A percentile compares a stretch with the other conserved stretches of the same genome.
These are phyloP conservation scores for Chlamydomonas reinhardtii DNA, from an alignment of 163 green algal genomes.

Conservation along the genomic window DNA sequence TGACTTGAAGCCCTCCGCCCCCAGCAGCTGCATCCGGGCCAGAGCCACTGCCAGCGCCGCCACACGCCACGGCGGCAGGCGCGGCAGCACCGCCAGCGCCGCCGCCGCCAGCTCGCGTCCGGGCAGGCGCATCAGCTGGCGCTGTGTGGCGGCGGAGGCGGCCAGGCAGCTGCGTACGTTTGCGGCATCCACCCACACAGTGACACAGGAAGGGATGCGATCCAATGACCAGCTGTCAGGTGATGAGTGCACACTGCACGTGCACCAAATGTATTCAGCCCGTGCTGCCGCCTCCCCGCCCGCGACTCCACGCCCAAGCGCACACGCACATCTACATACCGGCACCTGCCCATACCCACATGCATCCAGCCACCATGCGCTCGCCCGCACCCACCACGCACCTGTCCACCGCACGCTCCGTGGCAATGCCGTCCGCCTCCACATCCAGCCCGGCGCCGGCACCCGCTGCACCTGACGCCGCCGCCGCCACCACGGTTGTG, in stretches of 20 bases:
- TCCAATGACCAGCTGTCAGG: too few species aligned
- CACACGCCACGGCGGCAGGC: slow-evolving; percentile 17
- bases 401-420: neutral
- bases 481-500: too few species aligned
- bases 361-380: too few species aligned
- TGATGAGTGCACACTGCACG: too few species aligned
- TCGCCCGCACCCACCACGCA: too few species aligned
- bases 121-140: neutral
- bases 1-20: neutral
- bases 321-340: neutral
- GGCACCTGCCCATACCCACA: neutral
- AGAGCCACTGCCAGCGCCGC: slow-evolving; percentile 30
- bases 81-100: neutral
- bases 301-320: too few species aligned
- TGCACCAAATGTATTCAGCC: too few species aligned
- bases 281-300: too few species aligned
- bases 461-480: too few species aligned
- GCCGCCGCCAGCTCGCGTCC: neutral
- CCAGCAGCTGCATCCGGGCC: neutral
- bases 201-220: too few species aligned
- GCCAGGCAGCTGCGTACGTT: neutral
- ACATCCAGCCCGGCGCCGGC: neutral
- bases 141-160: neutral
- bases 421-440: neutral
- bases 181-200: too few species aligned